Evolutionary conservation across 2,329 filamentous ascomycete species (phyloP).

Genomic region (Diaporthe sp.): DNA sequence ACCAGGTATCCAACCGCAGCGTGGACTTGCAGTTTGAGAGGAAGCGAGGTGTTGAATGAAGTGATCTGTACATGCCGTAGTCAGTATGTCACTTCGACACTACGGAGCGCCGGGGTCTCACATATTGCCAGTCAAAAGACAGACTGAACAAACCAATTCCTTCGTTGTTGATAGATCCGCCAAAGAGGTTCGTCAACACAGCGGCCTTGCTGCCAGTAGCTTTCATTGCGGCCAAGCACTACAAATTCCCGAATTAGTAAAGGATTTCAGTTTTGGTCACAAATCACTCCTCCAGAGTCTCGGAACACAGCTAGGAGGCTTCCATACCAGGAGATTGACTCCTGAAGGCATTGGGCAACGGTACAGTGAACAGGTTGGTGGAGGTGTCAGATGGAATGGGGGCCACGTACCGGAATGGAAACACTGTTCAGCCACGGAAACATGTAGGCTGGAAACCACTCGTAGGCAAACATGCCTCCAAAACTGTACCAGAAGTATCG

Average conservation of each 20-base stretch:
- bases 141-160: slow-evolving; percentile 64
- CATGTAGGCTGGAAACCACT: slow-evolving; percentile 69
- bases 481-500: slow-evolving; percentile 67
- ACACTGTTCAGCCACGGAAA: slow-evolving; percentile 69
- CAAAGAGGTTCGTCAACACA: slow-evolving; percentile 63
- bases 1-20: slow-evolving; percentile 59
- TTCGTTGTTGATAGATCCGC: slow-evolving; percentile 66
- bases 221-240: slow-evolving; percentile 65
- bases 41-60: slow-evolving; percentile 66
- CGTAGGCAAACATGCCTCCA: slow-evolving; percentile 62
- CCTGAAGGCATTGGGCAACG: neutral
- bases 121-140: slow-evolving; percentile 69
- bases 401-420: slow-evolving; percentile 57
- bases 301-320: neutral
- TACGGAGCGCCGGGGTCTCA: slow-evolving; percentile 51
- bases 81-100: slow-evolving; percentile 24
- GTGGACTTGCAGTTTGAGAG: slow-evolving; percentile 65
- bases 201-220: slow-evolving; percentile 60
- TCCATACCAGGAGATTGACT: neutral
- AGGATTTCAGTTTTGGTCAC: fast-evolving
- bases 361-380: neutral
- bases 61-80: slow-evolving; percentile 59
- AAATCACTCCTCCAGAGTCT: neutral
- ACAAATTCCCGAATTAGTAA: neutral
- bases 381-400: neutral